These are phyloP conservation scores for Trichoderma polysporum DNA, from an alignment of 2,329 filamentous ascomycete species.

Conservation along the genomic window DNA sequence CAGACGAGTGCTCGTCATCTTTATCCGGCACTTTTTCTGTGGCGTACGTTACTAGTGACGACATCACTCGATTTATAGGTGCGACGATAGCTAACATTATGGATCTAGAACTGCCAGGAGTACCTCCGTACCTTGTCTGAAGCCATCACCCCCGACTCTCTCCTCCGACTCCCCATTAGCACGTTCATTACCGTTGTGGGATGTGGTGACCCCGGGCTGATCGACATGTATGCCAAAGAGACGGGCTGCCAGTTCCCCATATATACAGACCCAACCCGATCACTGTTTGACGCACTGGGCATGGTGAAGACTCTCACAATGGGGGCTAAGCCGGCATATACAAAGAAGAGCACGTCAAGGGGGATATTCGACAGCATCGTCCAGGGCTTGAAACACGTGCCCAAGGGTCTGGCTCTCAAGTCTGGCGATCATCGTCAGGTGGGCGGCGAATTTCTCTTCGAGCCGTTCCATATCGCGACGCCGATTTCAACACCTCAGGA, in stretches of 20 bases:
- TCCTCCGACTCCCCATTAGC: conserved; percentile 49
- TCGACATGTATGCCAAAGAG: conserved; percentile 62
- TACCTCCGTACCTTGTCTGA: conserved; percentile 64
- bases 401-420: conserved; percentile 58
- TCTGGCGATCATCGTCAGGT: conserved; percentile 68
- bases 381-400: conserved; percentile 60
- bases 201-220: conserved; percentile 67
- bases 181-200: conserved; percentile 70
- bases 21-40: conserved; percentile 79
- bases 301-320: conserved; percentile 65
- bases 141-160: conserved; percentile 54
- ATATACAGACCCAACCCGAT: conserved; percentile 70
- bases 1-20: conserved; percentile 65
- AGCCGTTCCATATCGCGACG: conserved; percentile 48
- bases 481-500: conserved; percentile 46
- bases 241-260: conserved; percentile 71
- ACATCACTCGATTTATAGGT: background rate
- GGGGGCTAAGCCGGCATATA: conserved; percentile 63
- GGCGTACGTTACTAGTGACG: conserved; percentile 54
- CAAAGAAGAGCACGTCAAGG: conserved; percentile 54
- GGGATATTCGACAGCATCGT: conserved; percentile 52
- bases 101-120: conserved; percentile 68
- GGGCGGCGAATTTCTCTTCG: conserved; percentile 78
- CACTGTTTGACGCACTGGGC: conserved; percentile 65
- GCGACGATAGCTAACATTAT: conserved; percentile 22